Conservation (phyloP, 768 basidiomycete genomes). For the Lactarius indigo region DNA sequence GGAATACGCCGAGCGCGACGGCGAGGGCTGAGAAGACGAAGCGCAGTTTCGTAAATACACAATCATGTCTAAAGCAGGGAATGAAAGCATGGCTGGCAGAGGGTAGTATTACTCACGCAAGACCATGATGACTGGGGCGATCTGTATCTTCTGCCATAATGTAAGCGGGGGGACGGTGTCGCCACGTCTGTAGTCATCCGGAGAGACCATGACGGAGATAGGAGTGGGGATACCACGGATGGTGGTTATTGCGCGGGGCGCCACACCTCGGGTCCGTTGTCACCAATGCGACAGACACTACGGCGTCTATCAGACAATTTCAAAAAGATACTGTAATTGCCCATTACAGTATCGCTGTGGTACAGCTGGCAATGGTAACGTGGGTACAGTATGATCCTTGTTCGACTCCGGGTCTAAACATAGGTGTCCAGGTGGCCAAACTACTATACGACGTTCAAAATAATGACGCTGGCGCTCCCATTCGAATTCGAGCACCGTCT, state of each 20-base stretch:
- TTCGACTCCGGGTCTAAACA: neutral
- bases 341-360: neutral
- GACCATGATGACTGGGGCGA: neutral
- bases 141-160: neutral
- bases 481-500: neutral
- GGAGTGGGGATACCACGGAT: neutral
- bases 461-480: neutral
- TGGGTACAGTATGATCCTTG: neutral
- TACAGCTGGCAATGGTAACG: neutral
- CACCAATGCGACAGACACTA: too few relatives aligned
- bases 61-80: too few relatives aligned
- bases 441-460: neutral
- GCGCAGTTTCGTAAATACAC: neutral
- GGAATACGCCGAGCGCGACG: neutral
- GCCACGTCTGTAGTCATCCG: neutral
- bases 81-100: neutral
- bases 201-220: neutral
- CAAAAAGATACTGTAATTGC: neutral
- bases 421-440: neutral
- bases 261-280: too few relatives aligned
- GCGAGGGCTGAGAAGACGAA: neutral
- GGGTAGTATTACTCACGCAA: neutral
- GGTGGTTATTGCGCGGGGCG: too few relatives aligned
- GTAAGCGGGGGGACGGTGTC: neutral
- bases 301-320: neutral